A percentile compares a stretch with the other conserved stretches of the same genome.
Evolutionary conservation across 805 yeast genomes (phyloP).

Genomic region (Millerago galiae): DNA sequence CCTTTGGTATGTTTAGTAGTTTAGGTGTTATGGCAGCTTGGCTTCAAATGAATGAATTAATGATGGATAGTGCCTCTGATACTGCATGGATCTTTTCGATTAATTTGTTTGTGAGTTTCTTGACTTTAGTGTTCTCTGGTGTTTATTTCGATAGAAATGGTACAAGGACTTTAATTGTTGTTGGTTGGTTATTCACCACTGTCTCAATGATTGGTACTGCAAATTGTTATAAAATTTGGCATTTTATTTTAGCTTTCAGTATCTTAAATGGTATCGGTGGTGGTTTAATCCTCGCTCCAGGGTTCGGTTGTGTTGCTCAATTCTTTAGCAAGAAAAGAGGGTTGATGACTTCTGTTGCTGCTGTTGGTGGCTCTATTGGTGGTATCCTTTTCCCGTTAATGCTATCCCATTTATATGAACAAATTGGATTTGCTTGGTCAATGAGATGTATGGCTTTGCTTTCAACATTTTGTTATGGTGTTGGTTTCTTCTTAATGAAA

Average conservation of each 20-base stretch:
- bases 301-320: slow-evolving; percentile 54
- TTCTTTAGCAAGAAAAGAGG: slow-evolving; percentile 59
- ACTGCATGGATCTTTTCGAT: slow-evolving; percentile 64
- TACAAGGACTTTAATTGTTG: slow-evolving; percentile 33
- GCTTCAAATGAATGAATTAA: slow-evolving; percentile 48
- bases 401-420: slow-evolving; percentile 38
- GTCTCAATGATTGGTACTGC: slow-evolving; percentile 49
- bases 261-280: slow-evolving; percentile 50
- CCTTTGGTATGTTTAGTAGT: slow-evolving; percentile 51
- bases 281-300: slow-evolving; percentile 51
- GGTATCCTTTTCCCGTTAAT: slow-evolving; percentile 49
- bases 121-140: slow-evolving; percentile 37
- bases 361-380: slow-evolving; percentile 48
- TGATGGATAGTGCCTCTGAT: slow-evolving; percentile 36
- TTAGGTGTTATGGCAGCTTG: slow-evolving; percentile 61
- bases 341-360: slow-evolving; percentile 40
- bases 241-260: slow-evolving; percentile 53
- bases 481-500: slow-evolving; percentile 29
- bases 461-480: slow-evolving; percentile 28
- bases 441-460: slow-evolving; percentile 45
- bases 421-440: slow-evolving; percentile 52
- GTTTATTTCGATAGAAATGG: slow-evolving; percentile 33
- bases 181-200: slow-evolving; percentile 36
- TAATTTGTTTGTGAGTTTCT: slow-evolving; percentile 41
- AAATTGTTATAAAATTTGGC: slow-evolving; percentile 44